phyloP scores from a whole-genome alignment of 176 grass and related monocot species.

The Zea luxurians region DNA sequence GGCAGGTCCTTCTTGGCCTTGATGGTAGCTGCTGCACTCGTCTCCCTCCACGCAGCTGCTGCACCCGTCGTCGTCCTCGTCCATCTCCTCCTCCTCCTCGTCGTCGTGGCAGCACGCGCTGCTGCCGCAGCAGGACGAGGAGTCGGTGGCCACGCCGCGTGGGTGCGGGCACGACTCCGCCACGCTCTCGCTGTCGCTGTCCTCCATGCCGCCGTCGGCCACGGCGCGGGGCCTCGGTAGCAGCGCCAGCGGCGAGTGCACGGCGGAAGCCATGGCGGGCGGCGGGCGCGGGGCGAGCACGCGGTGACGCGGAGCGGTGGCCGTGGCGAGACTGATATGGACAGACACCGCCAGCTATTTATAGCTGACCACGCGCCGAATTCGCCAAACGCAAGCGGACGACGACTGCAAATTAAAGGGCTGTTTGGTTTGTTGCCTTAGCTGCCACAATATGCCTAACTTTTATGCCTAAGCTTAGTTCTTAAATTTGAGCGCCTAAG shows the following conservation, averaged over 20 bases:
- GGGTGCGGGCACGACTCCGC: conserved; percentile 44
- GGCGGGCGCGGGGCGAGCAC: not conserved
- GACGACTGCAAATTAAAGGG: not conserved
- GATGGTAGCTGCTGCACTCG: conserved; percentile 2
- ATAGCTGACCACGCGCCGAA: conserved; percentile 22
- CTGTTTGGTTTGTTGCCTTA: too few species aligned
- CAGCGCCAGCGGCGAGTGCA: conserved; percentile 28
- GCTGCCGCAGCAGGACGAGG: not conserved
- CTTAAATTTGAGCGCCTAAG: too few species aligned
- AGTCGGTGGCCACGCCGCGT: not conserved
- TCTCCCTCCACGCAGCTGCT: conserved; percentile 52
- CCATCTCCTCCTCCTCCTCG: not conserved
- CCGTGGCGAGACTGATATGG: conserved; percentile 8
- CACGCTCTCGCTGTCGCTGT: conserved; percentile 56
- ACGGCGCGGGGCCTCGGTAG: conserved; percentile 1
- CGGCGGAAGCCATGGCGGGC: conserved; percentile 39
- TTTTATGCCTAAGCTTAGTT: too few species aligned
- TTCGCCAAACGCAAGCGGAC: conserved; percentile 2
- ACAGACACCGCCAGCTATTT: not conserved
- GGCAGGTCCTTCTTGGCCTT: not conserved
- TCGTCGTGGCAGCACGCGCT: conserved; percentile 28
- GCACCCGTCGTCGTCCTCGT: conserved; percentile 40
- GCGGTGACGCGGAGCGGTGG: not conserved
- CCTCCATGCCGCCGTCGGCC: not conserved
- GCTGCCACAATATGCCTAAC: too few species aligned